These are phyloP conservation scores for Phlyctochytrium arcticum DNA, from an alignment of 192 early-diverging fungal genomes.

Conservation along the genomic window DNA sequence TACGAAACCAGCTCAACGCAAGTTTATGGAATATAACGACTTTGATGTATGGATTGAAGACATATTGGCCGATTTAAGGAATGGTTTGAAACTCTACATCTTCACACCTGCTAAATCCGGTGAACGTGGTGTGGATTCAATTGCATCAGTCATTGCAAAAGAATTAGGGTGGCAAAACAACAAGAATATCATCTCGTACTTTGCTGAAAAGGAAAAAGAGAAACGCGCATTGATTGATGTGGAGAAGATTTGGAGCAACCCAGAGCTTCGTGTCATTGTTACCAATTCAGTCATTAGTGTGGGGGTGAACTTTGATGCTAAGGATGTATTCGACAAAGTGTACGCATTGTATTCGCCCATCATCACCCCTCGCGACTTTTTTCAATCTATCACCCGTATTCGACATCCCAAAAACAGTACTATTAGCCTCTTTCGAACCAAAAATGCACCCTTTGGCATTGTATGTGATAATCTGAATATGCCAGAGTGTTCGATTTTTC, in stretches of 20 bases:
- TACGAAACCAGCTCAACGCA: neutral
- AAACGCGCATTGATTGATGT: constrained; percentile 3
- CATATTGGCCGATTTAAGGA: neutral
- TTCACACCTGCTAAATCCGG: constrained; percentile 8
- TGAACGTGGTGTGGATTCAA: neutral
- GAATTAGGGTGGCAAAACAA: neutral
- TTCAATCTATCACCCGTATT: constrained; percentile 11
- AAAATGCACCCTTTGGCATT: neutral
- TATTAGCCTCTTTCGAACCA: neutral
- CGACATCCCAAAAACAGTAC: constrained; percentile 9
- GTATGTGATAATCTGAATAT: neutral
- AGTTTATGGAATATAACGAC: neutral
- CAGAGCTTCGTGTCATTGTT: neutral
- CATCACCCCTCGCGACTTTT: constrained; percentile 13
- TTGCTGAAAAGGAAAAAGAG: constrained; percentile 17
- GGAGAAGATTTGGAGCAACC: constrained; percentile 6
- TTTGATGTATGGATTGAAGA: constrained; percentile 8
- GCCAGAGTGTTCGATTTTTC: neutral
- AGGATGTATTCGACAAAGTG: constrained; percentile 9
- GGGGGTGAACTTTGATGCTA: constrained; percentile 15
- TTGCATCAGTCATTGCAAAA: neutral
- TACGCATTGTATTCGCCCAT: neutral
- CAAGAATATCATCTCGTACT: constrained; percentile 7
- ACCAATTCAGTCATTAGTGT: constrained; percentile 15
- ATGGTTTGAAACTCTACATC: constrained; percentile 17